Conservation (phyloP, 768 basidiomycete species). For the Pulveroboletus ravenelii region DNA sequence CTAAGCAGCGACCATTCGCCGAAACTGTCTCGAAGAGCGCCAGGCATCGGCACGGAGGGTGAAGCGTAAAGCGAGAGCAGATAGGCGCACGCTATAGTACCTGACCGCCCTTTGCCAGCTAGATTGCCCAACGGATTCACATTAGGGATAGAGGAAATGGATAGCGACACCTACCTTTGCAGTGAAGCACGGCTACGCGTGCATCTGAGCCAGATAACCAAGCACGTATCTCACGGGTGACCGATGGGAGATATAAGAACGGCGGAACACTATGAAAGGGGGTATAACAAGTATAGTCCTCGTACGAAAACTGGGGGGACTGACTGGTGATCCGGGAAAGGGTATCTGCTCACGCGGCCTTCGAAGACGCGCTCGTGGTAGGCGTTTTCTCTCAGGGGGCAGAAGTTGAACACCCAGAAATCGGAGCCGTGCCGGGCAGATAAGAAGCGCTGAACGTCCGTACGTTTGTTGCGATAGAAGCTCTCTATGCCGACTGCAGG, state of each 20-base stretch:
- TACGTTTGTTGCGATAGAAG: slow-evolving; percentile 72
- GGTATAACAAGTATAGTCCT: neutral
- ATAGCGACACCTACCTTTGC: slow-evolving; percentile 56
- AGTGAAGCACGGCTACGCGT: slow-evolving; percentile 77
- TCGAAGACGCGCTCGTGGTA: slow-evolving; percentile 68
- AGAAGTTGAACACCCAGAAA: slow-evolving; percentile 89
- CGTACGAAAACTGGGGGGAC: slow-evolving; percentile 50
- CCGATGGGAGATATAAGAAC: slow-evolving; percentile 64
- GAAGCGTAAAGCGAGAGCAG: slow-evolving; percentile 55
- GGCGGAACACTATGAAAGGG: slow-evolving; percentile 61
- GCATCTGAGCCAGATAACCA: slow-evolving; percentile 67
- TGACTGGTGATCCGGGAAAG: slow-evolving; percentile 88
- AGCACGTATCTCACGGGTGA: slow-evolving; percentile 64
- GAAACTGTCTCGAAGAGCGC: slow-evolving; percentile 13
- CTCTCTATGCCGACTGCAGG: slow-evolving; percentile 77
- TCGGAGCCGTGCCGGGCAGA: slow-evolving; percentile 68
- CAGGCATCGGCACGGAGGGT: slow-evolving; percentile 35
- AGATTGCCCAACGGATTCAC: slow-evolving; percentile 1
- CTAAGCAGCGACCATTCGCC: slow-evolving; percentile 19
- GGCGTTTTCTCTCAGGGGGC: slow-evolving; percentile 74
- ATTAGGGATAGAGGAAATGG: slow-evolving; percentile 1
- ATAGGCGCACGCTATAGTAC: slow-evolving; percentile 81
- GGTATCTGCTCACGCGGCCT: slow-evolving; percentile 75
- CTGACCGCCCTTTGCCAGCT: slow-evolving; percentile 84
- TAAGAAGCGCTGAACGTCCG: slow-evolving; percentile 73